A percentile compares a stretch with the other conserved stretches of the same genome.
Evolutionary conservation across 202 grass and related monocot genomes (phyloP).

Genomic region (Carex arenaria): DNA sequence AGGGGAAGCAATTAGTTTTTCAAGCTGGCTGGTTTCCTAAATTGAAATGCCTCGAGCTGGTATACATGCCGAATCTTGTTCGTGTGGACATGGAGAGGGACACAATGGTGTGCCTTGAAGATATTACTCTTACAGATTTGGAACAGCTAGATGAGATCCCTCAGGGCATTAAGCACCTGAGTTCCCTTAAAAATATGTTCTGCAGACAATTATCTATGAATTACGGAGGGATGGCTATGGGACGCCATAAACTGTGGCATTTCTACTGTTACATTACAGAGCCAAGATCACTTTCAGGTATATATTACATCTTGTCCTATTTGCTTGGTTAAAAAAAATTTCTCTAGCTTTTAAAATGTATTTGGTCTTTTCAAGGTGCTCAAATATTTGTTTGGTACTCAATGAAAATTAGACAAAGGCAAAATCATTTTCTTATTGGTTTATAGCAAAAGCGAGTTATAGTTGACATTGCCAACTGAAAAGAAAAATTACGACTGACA

Average conservation of each 20-base stretch:
- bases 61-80: constrained; percentile 21
- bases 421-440: not conserved
- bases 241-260: not conserved
- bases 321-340: no score
- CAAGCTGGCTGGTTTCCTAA: constrained; percentile 22
- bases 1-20: constrained; percentile 26
- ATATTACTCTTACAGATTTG: constrained; percentile 19
- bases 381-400: not conserved
- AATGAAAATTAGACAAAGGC: not conserved
- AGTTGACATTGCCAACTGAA: not conserved
- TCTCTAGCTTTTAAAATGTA: not conserved
- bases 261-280: constrained; percentile 1
- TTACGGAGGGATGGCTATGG: not conserved
- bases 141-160: constrained; percentile 26
- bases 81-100: constrained; percentile 20
- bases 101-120: constrained; percentile 28
- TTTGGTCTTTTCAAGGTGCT: not conserved
- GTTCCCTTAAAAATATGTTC: constrained; percentile 16
- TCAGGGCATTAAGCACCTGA: constrained; percentile 25
- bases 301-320: no score
- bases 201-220: not conserved
- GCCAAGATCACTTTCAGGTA: not conserved
- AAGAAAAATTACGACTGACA: not conserved
- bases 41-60: constrained; percentile 16
- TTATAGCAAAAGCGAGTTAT: not conserved